Evolutionary conservation across 2,329 filamentous ascomycete species (phyloP).

Genomic region (Aplosporella prunicola): DNA sequence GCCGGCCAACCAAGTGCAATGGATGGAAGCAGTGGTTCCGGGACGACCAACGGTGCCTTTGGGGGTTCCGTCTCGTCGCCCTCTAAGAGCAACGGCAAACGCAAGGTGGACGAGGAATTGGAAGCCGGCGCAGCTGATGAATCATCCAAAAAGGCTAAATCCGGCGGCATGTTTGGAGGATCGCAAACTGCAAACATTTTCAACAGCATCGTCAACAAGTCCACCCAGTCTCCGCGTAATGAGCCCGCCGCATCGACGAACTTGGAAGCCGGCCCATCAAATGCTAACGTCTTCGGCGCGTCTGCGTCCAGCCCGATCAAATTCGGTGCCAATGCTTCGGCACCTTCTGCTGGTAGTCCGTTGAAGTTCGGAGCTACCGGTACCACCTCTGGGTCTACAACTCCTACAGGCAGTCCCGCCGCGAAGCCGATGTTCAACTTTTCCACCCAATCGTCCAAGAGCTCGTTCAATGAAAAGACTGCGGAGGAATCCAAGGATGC

Average conservation of each 20-base stretch:
- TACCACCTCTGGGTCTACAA: slow-evolving; percentile 2
- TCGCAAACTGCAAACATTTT: slow-evolving; percentile 9
- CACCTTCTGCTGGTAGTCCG: slow-evolving; percentile 7
- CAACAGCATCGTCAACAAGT: slow-evolving; percentile 8
- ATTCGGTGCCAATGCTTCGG: background rate
- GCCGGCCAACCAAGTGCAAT: too few relatives aligned
- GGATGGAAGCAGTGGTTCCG: too few relatives aligned
- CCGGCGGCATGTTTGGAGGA: background rate
- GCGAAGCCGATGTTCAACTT: background rate
- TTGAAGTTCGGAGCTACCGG: background rate
- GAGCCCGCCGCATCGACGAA: slow-evolving; percentile 2
- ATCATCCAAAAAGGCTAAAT: slow-evolving; percentile 6
- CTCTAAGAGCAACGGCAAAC: slow-evolving; percentile 3
- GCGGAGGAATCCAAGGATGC: slow-evolving; percentile 4
- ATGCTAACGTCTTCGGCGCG: slow-evolving; percentile 1
- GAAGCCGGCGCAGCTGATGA: background rate
- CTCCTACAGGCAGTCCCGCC: slow-evolving; percentile 6
- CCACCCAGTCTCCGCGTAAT: slow-evolving; percentile 3
- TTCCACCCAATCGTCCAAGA: slow-evolving; percentile 6
- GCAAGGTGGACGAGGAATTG: slow-evolving; percentile 3
- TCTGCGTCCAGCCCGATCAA: slow-evolving; percentile 3
- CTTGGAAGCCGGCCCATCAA: slow-evolving; percentile 1
- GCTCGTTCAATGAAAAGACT: slow-evolving; percentile 3
- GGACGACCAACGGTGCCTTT: background rate
- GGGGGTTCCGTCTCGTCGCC: background rate